phyloP scores from a whole-genome alignment of 208 protist genomes.

The Strigomonas culicis region DNA sequence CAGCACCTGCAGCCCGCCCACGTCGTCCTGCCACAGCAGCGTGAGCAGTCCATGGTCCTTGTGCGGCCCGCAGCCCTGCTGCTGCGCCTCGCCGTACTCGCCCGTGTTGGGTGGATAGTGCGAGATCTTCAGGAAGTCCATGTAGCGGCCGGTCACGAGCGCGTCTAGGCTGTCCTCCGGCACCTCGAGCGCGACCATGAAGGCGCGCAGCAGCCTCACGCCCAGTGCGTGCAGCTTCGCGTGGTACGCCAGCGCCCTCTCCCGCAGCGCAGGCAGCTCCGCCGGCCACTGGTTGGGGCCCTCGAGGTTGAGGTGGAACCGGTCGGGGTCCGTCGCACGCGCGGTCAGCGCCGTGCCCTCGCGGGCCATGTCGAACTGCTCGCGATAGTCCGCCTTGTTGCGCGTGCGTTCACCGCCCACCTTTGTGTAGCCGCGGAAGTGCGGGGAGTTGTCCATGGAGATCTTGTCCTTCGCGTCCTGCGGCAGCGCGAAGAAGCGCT shows the following conservation, averaged over 20 bases:
- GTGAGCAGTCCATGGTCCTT: conserved; percentile 3
- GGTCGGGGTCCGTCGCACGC: not conserved
- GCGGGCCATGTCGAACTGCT: conserved; percentile 13
- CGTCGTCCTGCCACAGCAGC: conserved; percentile 5
- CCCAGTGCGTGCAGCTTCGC: not conserved
- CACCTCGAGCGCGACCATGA: conserved; percentile 10
- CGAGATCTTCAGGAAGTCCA: conserved; percentile 6
- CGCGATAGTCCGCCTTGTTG: conserved; percentile 19
- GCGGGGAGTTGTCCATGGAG: conserved; percentile 15
- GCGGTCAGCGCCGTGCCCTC: not conserved
- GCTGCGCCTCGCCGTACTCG: not conserved
- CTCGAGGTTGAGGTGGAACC: conserved; percentile 10
- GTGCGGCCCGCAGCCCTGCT: conserved; percentile 14
- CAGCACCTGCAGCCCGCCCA: conserved; percentile 9
- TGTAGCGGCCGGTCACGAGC: not conserved
- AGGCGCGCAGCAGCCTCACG: conserved; percentile 7
- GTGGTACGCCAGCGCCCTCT: conserved; percentile 7
- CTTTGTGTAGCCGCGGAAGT: conserved; percentile 20
- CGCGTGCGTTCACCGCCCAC: conserved; percentile 10
- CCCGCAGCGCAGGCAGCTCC: conserved; percentile 2
- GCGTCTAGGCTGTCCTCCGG: conserved; percentile 7
- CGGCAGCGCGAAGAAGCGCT: conserved; percentile 16
- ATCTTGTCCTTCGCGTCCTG: conserved; percentile 20
- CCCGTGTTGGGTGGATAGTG: conserved; percentile 9
- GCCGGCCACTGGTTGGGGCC: conserved; percentile 16